phyloP scores from a whole-genome alignment of 352 stramenopile species.

The Globisporangium spinosum region DNA sequence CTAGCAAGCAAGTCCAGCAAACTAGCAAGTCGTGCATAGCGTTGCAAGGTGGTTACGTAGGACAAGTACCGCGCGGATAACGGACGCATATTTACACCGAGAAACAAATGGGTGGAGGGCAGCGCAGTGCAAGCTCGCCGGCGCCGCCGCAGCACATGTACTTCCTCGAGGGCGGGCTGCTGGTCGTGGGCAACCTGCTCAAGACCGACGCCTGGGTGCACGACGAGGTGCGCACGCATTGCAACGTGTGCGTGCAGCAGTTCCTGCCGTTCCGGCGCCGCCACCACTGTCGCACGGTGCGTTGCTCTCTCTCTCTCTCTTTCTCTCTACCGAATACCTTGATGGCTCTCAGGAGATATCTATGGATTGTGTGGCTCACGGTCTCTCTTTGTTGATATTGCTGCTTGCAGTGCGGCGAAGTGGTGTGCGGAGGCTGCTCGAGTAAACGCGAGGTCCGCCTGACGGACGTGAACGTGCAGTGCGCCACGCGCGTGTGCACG shows the following conservation, averaged over 20 bases:
- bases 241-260: conserved; percentile 79
- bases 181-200: conserved; percentile 68
- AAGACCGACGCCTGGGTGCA: conserved; percentile 67
- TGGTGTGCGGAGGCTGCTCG: conserved; percentile 69
- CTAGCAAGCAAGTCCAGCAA: background rate
- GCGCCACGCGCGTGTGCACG: conserved; percentile 68
- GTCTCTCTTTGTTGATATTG: background rate
- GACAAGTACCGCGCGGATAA: background rate
- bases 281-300: conserved; percentile 71
- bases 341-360: background rate
- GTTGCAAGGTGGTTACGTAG: background rate
- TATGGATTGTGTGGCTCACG: background rate
- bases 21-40: conserved; percentile 1
- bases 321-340: background rate
- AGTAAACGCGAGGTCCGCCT: conserved; percentile 68
- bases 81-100: background rate
- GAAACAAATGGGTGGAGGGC: conserved; percentile 16
- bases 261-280: conserved; percentile 75
- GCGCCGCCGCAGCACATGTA: conserved; percentile 57
- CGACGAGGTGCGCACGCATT: conserved; percentile 68
- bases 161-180: conserved; percentile 64
- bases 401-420: conserved; percentile 49
- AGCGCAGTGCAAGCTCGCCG: conserved; percentile 14
- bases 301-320: background rate
- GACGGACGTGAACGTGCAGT: conserved; percentile 78